Base-by-base conservation (phyloP, 441 rosid genomes). In the Corymbia calophylla region DNA sequence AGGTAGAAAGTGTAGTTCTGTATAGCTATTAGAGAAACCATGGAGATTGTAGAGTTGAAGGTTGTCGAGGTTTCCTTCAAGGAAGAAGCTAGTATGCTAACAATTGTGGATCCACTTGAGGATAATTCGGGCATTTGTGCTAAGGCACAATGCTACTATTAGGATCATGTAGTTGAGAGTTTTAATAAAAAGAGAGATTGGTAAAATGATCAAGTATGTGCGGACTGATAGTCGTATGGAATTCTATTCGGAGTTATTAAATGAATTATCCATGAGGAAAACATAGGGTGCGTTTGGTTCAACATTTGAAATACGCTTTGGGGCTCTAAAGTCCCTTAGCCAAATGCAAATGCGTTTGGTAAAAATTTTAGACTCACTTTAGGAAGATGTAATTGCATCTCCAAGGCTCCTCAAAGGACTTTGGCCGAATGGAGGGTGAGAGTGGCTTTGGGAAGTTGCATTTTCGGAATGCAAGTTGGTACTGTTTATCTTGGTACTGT, bases 1-100 rank as follows among this genome's bases (percentile, higher is more conserved):
- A 0, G 19, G 35, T 2, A n/a, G 17, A 64, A n/a, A 14, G 9
- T 64, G 9, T 19, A 64, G 2, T 14, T n/a, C 1, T 1, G 2
- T 14, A 15, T 2, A 0, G 15, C 10, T 14, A 0, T 62, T 14
- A 14, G 5, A 62, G 5, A 62, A 29, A 6, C 31, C 70, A 29
- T 14, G 18, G 70, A 62, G 32, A 7, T 62, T 62, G 32, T 1
- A 29, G 32, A 29, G 70, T 62, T 13, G 5, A 15, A 64, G 15
- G 35, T 55, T 55, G 25, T 7, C 7, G 58, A 1, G 4, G 21
- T 1, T 19, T 55, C 21, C 9, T 19, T 19, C 25, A 55, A 55
- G 58, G 8, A 55, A 55, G 35, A 64, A 2, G 35, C 35, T 0
- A n/a, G 1, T 64, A 64, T n/a, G 35, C 17, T 64, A 64, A 64